These are phyloP conservation scores for Hydnomerulius pinastri DNA, from an alignment of 768 basidiomycete species.

Conservation along the genomic window DNA sequence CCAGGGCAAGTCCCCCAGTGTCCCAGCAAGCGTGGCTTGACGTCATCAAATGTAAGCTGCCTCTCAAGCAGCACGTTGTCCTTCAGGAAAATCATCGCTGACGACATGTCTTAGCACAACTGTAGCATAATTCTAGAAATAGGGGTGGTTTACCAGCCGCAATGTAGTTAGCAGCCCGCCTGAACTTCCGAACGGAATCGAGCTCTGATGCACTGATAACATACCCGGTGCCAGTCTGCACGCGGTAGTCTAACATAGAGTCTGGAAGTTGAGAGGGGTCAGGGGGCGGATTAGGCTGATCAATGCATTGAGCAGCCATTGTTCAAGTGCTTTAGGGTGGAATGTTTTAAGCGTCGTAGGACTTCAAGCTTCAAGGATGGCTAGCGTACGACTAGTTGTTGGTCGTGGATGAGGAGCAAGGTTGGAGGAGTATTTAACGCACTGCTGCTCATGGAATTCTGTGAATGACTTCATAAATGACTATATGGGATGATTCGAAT, in stretches of 20 bases:
- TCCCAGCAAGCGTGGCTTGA: constrained; percentile 80
- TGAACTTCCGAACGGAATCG: constrained; percentile 51
- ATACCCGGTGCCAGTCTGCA: constrained; percentile 47
- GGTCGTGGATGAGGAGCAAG: too few relatives aligned
- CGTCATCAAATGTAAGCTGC: constrained; percentile 60
- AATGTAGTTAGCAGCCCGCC: constrained; percentile 68
- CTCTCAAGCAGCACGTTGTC: constrained; percentile 69
- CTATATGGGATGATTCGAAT: too few relatives aligned
- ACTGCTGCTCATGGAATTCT: too few relatives aligned
- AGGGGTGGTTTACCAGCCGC: constrained; percentile 54
- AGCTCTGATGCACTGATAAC: constrained; percentile 55
- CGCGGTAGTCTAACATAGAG: constrained; percentile 48
- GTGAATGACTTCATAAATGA: too few relatives aligned
- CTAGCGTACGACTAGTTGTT: too few relatives aligned
- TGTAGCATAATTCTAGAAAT: background rate
- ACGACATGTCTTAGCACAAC: constrained; percentile 1
- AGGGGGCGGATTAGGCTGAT: constrained; percentile 67
- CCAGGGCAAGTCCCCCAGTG: constrained; percentile 89
- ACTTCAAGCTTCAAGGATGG: background rate
- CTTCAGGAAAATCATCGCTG: constrained; percentile 85
- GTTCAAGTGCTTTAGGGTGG: background rate
- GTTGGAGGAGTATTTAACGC: too few relatives aligned
- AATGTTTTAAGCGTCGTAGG: too few relatives aligned
- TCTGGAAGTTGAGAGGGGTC: constrained; percentile 70
- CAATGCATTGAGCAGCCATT: constrained; percentile 63